These are phyloP conservation scores for Tricholoma matsutake DNA, from an alignment of 768 basidiomycete species.

Conservation along the genomic window DNA sequence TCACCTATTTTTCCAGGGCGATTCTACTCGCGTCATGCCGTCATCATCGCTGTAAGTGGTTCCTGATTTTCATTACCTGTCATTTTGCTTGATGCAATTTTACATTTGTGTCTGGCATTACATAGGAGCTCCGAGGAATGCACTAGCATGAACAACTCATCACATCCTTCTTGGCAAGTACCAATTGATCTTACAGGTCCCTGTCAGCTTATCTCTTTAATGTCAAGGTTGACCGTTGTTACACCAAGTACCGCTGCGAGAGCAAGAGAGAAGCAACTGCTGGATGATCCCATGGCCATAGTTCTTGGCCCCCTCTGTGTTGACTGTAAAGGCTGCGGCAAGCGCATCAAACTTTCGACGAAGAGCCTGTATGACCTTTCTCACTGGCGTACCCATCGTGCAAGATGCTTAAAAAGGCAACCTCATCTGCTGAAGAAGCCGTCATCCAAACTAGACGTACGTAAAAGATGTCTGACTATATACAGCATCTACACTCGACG, in stretches of 20 bases:
- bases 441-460: slow-evolving; percentile 5
- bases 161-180: slow-evolving; percentile 14
- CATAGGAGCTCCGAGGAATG: slow-evolving; percentile 11
- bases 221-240: slow-evolving; percentile 14
- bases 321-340: slow-evolving; percentile 53
- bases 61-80: slow-evolving; percentile 21
- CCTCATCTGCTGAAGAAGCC: slow-evolving; percentile 8
- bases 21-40: not conserved
- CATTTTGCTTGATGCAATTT: slow-evolving; percentile 20
- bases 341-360: slow-evolving; percentile 59
- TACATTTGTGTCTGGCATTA: slow-evolving; percentile 39
- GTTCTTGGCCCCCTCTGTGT: slow-evolving; percentile 50
- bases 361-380: slow-evolving; percentile 65
- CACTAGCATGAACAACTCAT: slow-evolving; percentile 9
- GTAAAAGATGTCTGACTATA: not conserved
- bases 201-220: not conserved
- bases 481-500: not conserved
- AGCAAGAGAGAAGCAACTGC: slow-evolving; percentile 48
- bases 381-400: slow-evolving; percentile 66
- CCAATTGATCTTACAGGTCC: not conserved
- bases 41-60: slow-evolving; percentile 54
- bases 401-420: slow-evolving; percentile 51
- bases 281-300: slow-evolving; percentile 50
- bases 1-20: not conserved
- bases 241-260: slow-evolving; percentile 40